phyloP scores from a whole-genome alignment of 164 flowering plant species.

The Berberis thunbergii region DNA sequence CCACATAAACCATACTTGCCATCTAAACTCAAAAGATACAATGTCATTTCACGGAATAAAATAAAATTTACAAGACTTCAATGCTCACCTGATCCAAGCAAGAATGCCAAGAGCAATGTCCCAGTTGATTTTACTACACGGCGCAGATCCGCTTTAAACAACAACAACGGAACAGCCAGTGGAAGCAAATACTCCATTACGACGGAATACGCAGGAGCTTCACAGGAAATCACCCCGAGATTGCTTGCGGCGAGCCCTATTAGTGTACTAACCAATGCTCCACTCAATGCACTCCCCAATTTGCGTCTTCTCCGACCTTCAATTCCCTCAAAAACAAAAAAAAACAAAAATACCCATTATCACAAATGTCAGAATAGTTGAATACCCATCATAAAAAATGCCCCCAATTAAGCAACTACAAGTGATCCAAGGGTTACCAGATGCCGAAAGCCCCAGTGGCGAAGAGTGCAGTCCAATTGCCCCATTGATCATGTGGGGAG shows the following conservation, averaged over 20 bases:
- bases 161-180: constrained; percentile 51
- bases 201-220: constrained; percentile 44
- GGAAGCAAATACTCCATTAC: constrained; percentile 58
- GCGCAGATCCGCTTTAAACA: constrained; percentile 69
- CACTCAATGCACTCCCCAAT: constrained; percentile 56
- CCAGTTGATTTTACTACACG: constrained; percentile 65
- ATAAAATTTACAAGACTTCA: neutral
- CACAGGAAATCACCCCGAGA: constrained; percentile 45
- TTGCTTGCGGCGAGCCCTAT: constrained; percentile 67
- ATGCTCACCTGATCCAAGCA: constrained; percentile 56
- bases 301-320: constrained; percentile 77
- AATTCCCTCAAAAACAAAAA: constrained; percentile 1
- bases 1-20: too few species aligned
- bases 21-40: neutral
- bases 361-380: neutral
- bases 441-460: constrained; percentile 72
- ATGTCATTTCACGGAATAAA: neutral
- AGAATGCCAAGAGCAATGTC: constrained; percentile 55
- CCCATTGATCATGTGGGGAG: constrained; percentile 81
- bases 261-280: constrained; percentile 60
- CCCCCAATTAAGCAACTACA: neutral
- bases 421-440: constrained; percentile 35
- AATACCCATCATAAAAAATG: neutral
- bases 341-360: neutral
- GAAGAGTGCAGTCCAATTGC: constrained; percentile 77